Base-by-base conservation (phyloP, 441 rosid species). In the Gossypium gossypioides region DNA sequence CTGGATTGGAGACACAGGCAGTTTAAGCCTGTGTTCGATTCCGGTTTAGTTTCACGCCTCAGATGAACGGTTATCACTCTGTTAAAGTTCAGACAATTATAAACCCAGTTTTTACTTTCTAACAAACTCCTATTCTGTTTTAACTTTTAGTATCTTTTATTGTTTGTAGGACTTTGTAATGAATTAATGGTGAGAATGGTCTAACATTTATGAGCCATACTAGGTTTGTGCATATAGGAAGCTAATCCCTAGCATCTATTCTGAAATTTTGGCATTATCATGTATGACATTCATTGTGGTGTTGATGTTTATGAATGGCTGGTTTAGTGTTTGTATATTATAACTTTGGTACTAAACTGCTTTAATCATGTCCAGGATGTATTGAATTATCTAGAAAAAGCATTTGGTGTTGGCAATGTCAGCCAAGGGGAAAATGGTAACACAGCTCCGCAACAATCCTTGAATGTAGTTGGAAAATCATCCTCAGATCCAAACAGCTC, bases 351-450 rank as follows among this genome's bases (percentile, higher is more conserved):
- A 12, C 5, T 65, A 32, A 61, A 44, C 22, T 3, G 68, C 62
- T 76, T 37, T 24, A 60, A 50, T 54, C 58, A 15, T 75, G 70
- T 79, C 50, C 89, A 95, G 99, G 97, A 81, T 80, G 93, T 92
- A 15, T 83, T 92, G 64, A 77, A 79, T 76, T 84, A 87, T 84
- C 74, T 95, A 74, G 98, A 86, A 65, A 95, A 84, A 77, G 83
- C 91, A 42, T 90, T 87, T 76, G 87, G 88, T 70, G 88, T 82
- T 79, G 79, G 88, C 73, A 79, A 69, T 77, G 86, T 72, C 75
- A 84, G 79, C 83, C 97, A 89, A 81, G 84, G 84, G 52, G 97
- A 91, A 69, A 82, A 77, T 82, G 90, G 89, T 73, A 86, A 83
- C 71, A 32, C 80, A 6, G 62, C 77, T 68, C 89, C 75, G 58